phyloP scores from a whole-genome alignment of 1,284 basidiomycete genomes.

The Phaffia rhodozyma region DNA sequence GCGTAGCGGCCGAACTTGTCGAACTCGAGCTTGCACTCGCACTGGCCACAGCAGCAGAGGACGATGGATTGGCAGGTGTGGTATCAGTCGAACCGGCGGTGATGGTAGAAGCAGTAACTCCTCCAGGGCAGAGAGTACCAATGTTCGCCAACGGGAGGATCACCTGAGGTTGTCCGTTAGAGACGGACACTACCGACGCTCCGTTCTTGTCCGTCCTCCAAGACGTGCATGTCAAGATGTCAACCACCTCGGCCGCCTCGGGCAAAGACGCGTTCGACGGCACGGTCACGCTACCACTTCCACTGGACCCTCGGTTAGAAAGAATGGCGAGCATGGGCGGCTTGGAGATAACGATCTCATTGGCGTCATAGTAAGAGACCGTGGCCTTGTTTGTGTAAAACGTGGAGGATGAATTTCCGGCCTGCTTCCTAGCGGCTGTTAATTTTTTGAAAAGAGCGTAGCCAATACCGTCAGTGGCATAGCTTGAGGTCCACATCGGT shows the following conservation, averaged over 20 bases:
- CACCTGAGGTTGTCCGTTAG: constrained; percentile 5
- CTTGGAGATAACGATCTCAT: constrained; percentile 50
- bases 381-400: constrained; percentile 47
- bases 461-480: constrained; percentile 38
- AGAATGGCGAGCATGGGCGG: constrained; percentile 53
- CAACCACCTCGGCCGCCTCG: constrained; percentile 1
- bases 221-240: constrained; percentile 15
- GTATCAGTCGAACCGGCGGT: constrained; percentile 11
- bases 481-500: constrained; percentile 38
- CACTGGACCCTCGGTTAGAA: constrained; percentile 47
- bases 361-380: constrained; percentile 35
- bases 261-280: constrained; percentile 4
- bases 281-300: constrained; percentile 3
- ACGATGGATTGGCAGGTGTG: not conserved
- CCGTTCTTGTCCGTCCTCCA: constrained; percentile 14
- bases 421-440: constrained; percentile 50
- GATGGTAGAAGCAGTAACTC: constrained; percentile 9
- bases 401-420: constrained; percentile 37
- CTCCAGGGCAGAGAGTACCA: constrained; percentile 13
- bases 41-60: not conserved
- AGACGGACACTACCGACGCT: constrained; percentile 5
- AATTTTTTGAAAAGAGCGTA: constrained; percentile 45
- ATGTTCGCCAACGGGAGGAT: constrained; percentile 12
- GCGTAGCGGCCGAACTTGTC: too few species aligned
- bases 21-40: too few species aligned